Percentiles rank a stretch among this genome's conserved stretches.
Evolutionary conservation across 768 basidiomycete genomes (phyloP).

Genomic region (Suillus subluteus): DNA sequence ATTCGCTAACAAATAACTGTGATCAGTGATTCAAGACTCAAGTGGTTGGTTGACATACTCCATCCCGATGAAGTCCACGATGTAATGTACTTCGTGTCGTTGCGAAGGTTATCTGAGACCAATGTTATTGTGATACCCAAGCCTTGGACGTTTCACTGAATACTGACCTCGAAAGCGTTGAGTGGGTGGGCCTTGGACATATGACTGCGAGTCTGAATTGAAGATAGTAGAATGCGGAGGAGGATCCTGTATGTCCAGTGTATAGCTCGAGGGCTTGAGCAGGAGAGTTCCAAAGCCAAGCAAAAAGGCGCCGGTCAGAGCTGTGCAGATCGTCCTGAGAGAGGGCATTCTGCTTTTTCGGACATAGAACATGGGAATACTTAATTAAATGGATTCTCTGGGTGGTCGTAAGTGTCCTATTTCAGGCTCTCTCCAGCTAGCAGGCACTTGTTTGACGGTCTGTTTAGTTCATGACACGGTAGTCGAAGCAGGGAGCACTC

Average conservation of each 20-base stretch:
- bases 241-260: neutral
- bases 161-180: slow-evolving; percentile 55
- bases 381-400: neutral
- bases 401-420: neutral
- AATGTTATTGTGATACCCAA: neutral
- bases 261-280: neutral
- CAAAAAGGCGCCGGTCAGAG: slow-evolving; percentile 34
- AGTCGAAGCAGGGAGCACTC: neutral
- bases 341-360: neutral
- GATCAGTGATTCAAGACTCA: neutral
- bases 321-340: slow-evolving; percentile 12
- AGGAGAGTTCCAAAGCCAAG: slow-evolving; percentile 16
- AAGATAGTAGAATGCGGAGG: neutral
- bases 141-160: neutral
- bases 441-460: slow-evolving; percentile 10
- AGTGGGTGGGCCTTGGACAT: slow-evolving; percentile 54
- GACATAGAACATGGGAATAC: neutral
- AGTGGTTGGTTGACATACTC: slow-evolving; percentile 47
- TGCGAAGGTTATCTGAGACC: slow-evolving; percentile 59
- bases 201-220: slow-evolving; percentile 6
- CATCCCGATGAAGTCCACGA: slow-evolving; percentile 78
- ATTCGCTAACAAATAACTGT: slow-evolving; percentile 51
- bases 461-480: slow-evolving; percentile 7
- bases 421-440: neutral
- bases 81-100: slow-evolving; percentile 66